phyloP scores from a whole-genome alignment of 2,329 filamentous ascomycete species.

The Phaeosphaeria sp. region DNA sequence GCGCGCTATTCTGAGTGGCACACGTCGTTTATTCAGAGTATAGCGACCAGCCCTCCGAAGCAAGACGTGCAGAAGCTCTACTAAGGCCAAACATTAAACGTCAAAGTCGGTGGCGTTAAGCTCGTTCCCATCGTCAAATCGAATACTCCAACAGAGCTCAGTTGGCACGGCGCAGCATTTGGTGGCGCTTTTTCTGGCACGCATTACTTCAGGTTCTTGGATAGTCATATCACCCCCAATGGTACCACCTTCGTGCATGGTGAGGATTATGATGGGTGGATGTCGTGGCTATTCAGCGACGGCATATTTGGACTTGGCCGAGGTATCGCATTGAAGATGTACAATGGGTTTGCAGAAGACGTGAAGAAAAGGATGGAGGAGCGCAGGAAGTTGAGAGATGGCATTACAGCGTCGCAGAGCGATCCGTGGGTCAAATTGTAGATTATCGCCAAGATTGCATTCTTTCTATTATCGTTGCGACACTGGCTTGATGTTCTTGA shows the following conservation, averaged over 20 bases:
- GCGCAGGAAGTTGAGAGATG: neutral
- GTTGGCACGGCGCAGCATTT: conserved; percentile 3
- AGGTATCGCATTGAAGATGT: neutral
- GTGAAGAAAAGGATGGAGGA: conserved; percentile 4
- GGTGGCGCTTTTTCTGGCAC: conserved; percentile 7
- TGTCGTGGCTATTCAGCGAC: conserved; percentile 7
- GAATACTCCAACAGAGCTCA: conserved; percentile 4
- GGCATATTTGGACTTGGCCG: neutral
- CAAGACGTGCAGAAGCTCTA: neutral
- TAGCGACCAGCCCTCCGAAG: neutral
- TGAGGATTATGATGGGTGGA: conserved; percentile 10
- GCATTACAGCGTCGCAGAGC: neutral
- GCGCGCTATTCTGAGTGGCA: conserved; percentile 10
- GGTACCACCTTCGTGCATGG: conserved; percentile 10
- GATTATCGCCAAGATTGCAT: neutral
- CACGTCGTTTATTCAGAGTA: conserved; percentile 5
- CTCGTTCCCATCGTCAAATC: neutral
- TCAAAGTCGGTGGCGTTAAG: neutral
- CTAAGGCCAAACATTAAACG: neutral
- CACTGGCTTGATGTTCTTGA: conserved; percentile 52
- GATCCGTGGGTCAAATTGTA: neutral
- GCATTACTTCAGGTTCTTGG: conserved; percentile 10
- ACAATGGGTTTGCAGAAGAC: conserved; percentile 3
- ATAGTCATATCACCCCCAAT: conserved; percentile 4
- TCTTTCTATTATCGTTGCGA: neutral